Evolutionary conservation across 257 asterid genomes (phyloP), one percentile per base, ranked within the genome.

Genomic region (Solanum chilense): DNA sequence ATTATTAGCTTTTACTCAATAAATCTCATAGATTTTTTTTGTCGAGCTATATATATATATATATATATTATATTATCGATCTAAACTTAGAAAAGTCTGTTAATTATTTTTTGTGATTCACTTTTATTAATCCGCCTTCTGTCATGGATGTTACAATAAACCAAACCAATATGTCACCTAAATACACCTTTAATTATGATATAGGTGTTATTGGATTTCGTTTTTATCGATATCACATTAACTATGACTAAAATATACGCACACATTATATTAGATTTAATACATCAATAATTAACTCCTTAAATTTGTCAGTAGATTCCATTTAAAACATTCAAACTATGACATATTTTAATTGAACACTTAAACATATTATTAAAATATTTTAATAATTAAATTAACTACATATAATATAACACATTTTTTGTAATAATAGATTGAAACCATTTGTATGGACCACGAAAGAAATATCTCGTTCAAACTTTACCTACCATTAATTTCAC

Each of bases 281-380:
- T 58, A 58, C 66, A 58, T 58, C 25, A 58, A 20, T 20, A 20
- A 20, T 21, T 58, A 58, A 7, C 25, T 58, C 58, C 12, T 58
- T 58, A 58, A 20, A 58, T 21, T 21, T 58, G 1, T 21, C 0
- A 21, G 13, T 58, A 21, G 0, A 58, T 21, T 58, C 0, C 2
- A 58, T 58, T 58, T 20, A 1, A 58, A 58, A 3, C 1, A 18
- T 20, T 58, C 0, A 56, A 58, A 21, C 0, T 58, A 0, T 0
- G 13, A 58, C 12, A 3, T 58, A 2, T 0, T 58, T 9, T 0
- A 58, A 21, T 58, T 58, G 0, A 21, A 1, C 2, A 21, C 12
- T 4, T 58, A 0, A 21, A 21, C 9, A 58, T 1, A 58, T 1
- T 10, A 0, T 21, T 60, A 60, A 60, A 60, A 5, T 60, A 3